Percentiles rank a stretch among this genome's conserved stretches.
Evolutionary conservation across 75 land plant genomes (phyloP).

Genomic region (Sequoiadendron giganteum): DNA sequence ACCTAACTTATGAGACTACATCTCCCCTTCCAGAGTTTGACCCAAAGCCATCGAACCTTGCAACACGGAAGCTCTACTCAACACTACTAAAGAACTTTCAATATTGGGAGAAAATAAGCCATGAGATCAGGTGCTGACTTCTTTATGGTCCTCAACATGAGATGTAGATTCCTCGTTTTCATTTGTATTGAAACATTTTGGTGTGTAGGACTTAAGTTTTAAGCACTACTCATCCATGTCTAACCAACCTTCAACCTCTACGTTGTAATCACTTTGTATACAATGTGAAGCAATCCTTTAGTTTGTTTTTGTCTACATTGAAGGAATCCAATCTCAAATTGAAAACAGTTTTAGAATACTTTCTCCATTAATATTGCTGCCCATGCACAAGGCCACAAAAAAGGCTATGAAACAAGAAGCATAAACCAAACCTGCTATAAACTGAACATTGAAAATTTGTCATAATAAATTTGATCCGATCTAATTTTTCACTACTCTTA

Average conservation of each 20-base stretch:
- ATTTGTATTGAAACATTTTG: background rate
- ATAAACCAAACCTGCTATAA: too few species aligned
- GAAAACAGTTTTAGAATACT: background rate
- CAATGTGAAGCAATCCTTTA: background rate
- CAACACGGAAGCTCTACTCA: too few species aligned
- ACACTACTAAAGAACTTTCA: background rate
- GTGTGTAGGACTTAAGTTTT: background rate
- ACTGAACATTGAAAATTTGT: too few species aligned
- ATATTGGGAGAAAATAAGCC: background rate
- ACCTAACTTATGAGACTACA: too few species aligned
- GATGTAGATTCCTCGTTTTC: background rate
- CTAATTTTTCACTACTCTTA: too few species aligned
- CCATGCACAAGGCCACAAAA: background rate
- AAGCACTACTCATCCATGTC: background rate
- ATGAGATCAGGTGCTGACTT: background rate
- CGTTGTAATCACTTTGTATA: background rate
- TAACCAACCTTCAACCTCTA: background rate
- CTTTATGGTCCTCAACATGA: background rate
- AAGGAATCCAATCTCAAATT: background rate
- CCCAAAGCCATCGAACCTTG: too few species aligned
- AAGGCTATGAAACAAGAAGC: background rate
- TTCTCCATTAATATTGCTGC: background rate
- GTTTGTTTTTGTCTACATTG: background rate
- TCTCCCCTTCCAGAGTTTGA: too few species aligned
- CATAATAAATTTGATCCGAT: too few species aligned